Base-by-base conservation (phyloP, 495 filamentous ascomycete genomes). In the Antarctomyces pellizariae region DNA sequence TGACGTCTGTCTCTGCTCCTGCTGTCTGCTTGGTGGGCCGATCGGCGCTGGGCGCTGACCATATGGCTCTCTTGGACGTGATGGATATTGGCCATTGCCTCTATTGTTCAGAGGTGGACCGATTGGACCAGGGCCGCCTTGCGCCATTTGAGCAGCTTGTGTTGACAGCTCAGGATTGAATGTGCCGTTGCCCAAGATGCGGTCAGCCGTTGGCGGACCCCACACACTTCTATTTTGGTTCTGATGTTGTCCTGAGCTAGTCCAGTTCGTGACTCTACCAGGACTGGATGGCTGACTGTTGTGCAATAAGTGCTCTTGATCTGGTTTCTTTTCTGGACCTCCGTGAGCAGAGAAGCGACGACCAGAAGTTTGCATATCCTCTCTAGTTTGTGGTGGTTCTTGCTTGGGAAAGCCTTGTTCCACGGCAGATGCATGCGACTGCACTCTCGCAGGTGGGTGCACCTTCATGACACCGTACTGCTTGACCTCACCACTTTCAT, bases 131-230 rank as follows among this genome's bases (percentile, higher is more conserved):
- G 61, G 61, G 9, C 45, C 48, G 18, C 37, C 37, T 1, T 8
- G 26, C 10, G 35, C 22, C n/a, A 16, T 6, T 11, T 45, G 52
- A 5, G 57, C 28, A 7, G 51, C 26, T 29, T 54, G 34, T 47
- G 30, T 46, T 50, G 13, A 43, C 11, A 79, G 48, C 28, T 63
- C 56, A 25, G 64, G 59, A 25, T 68, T 65, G 39, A 82, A 82
- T 2, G 74, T 74, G n/a, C 75, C 75, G 37, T 82, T 82, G 2
- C 75, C 75, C 13, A 82, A 54, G 12, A 62, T 64, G 30, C 65
- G 63, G 36, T 75, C 64, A 39, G 62, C 71, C 25, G 57, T 66
- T 5, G 73, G 57, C n/a, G 70, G 65, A 18, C 72, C 75, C 75
- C 76, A 82, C 4, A 74, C 64, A 38, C 73, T 79, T 26, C 62